Evolutionary conservation across 306 rosid species (phyloP).

Genomic region (Trifolium pratense): DNA sequence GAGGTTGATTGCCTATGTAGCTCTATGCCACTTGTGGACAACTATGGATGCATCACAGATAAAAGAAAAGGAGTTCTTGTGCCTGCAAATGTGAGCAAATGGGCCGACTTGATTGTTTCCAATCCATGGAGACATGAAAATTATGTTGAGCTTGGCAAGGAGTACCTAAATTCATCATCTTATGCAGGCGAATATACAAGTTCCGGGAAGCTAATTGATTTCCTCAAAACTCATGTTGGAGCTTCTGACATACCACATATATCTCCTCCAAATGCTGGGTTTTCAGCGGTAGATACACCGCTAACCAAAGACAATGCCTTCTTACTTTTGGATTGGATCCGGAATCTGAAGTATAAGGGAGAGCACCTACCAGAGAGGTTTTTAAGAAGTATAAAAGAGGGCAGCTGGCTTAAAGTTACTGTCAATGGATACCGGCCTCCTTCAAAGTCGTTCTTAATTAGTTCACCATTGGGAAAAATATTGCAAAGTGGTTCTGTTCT

Average conservation of each 20-base stretch:
- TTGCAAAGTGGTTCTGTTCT: conserved; percentile 58
- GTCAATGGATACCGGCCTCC: conserved; percentile 63
- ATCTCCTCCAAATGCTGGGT: conserved; percentile 61
- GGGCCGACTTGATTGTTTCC: no score
- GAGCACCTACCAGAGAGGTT: conserved; percentile 48
- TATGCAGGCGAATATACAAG: conserved; percentile 50
- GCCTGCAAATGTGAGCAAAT: no score
- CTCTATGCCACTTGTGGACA: conserved; percentile 69
- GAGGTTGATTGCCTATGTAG: conserved; percentile 44
- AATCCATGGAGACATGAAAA: no score
- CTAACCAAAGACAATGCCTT: conserved; percentile 64
- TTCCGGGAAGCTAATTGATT: conserved; percentile 38
- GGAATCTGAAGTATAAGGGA: conserved; percentile 20
- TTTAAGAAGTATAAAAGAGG: conserved; percentile 58
- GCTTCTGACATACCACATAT: conserved; percentile 73
- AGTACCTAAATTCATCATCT: conserved; percentile 39
- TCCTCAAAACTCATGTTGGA: conserved; percentile 47
- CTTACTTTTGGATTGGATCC: conserved; percentile 77
- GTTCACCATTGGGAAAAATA: conserved; percentile 51
- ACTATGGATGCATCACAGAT: conserved; percentile 41
- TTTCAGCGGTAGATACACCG: conserved; percentile 54
- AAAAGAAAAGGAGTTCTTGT: conserved; percentile 42
- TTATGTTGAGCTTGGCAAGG: conserved; percentile 62
- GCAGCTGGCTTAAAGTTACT: conserved; percentile 68
- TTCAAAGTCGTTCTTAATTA: conserved; percentile 59